Evolutionary conservation across 2,329 filamentous ascomycete genomes (phyloP), one percentile per base, ranked within the genome.

Genomic region (Fusarium armeniacum): DNA sequence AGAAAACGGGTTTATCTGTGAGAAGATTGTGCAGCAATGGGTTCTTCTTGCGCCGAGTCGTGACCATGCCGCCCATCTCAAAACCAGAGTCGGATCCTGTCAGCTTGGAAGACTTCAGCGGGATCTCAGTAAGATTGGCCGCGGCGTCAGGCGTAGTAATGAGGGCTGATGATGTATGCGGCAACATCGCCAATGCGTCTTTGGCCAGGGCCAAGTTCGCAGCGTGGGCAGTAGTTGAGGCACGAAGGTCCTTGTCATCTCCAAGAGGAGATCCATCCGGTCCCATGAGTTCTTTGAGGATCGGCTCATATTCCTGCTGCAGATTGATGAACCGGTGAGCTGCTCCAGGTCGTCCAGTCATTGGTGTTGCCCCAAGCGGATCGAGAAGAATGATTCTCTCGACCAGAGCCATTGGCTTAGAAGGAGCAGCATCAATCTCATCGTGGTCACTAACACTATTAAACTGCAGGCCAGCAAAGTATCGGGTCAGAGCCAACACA

Each of bases 11-110:
- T 75, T 97, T 97, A 80, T 99, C 96, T 3, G 96, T 99, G 12
- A 99, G 86, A 2, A 99, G 88, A 74, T 98, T 98, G 80, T 99
- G 94, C 46, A 99, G 96, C 2, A 99, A 83, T 0, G 94, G 94
- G 74, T 99, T 99, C 75, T 87, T 85, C 59, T 83, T 84, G 47
- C 82, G 83, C 60, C 86, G 81, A 0, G 86, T 89, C 24, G 83
- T 84, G 5, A 88, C 86, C 64, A 85, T 85, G 30, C 81, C 82
- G 3, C 84, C 80, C 22, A 83, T 81, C 1, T 80, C 80, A 68
- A 77, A 79, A 86, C 82, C 78, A 86, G 84, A 55, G 86, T 89
- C 60, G 83, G 83, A 62, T 89, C 83, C 63, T 58, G 58, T 54
- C 60, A 67, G 53, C 73, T 67, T 59, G 32, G 36, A 57, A 36